A percentile compares a stretch with the other conserved stretches of the same genome.
These are phyloP conservation scores for Vicia villosa DNA, from an alignment of 306 rosid genomes.

Conservation along the genomic window DNA sequence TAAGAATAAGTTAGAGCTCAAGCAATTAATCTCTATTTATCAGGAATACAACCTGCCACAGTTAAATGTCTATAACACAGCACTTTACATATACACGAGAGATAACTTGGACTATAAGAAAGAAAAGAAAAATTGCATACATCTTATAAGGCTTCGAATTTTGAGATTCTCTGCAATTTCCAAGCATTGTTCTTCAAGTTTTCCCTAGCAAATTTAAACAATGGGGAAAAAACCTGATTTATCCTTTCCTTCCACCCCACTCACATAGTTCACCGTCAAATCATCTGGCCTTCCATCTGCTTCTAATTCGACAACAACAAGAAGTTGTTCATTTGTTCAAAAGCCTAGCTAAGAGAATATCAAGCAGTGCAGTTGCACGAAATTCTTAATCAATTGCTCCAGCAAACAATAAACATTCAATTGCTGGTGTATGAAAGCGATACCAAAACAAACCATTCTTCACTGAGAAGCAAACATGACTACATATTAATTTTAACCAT, in stretches of 20 bases:
- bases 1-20: conserved; percentile 70
- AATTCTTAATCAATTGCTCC: conserved; percentile 90
- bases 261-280: conserved; percentile 84
- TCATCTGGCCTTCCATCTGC: conserved; percentile 94
- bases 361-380: conserved; percentile 95
- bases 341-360: conserved; percentile 84
- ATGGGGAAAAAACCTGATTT: conserved; percentile 87
- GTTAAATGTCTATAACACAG: not conserved
- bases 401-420: no score
- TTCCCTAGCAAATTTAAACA: conserved; percentile 95
- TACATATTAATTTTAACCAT: no score
- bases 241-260: conserved; percentile 91
- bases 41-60: not conserved
- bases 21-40: not conserved
- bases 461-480: no score
- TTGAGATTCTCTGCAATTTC: conserved; percentile 79
- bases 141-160: conserved; percentile 87
- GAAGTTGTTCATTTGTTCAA: conserved; percentile 82
- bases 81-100: not conserved
- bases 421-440: no score
- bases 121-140: conserved; percentile 44
- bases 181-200: conserved; percentile 90
- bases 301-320: conserved; percentile 96
- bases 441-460: no score
- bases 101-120: not conserved